These are phyloP conservation scores for Scedosporium aurantiacum DNA, from an alignment of 2,329 filamentous ascomycete genomes.

Conservation along the genomic window DNA sequence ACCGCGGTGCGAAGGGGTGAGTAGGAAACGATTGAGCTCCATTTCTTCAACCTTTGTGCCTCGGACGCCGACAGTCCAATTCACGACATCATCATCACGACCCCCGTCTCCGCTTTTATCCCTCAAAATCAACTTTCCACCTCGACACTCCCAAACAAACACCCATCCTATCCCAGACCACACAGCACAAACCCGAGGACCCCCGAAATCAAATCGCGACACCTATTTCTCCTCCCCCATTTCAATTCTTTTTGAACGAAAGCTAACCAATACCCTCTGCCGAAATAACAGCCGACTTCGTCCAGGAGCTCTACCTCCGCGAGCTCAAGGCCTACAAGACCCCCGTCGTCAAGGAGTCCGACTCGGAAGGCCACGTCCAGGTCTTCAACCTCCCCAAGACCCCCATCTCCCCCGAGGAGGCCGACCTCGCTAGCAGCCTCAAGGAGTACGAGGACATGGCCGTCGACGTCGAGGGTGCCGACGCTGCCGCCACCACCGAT, in stretches of 20 bases:
- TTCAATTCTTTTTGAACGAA: slow-evolving; percentile 6
- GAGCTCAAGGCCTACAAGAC: slow-evolving; percentile 95
- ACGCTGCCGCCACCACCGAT: slow-evolving; percentile 47
- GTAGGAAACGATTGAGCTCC: slow-evolving; percentile 15
- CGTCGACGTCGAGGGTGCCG: slow-evolving; percentile 88
- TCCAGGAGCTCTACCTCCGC: slow-evolving; percentile 94
- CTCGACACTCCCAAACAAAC: neutral
- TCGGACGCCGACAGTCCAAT: neutral
- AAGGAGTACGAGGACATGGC: slow-evolving; percentile 90
- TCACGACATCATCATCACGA: neutral
- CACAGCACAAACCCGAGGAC: neutral
- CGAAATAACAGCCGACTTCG: slow-evolving; percentile 70
- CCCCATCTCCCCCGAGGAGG: slow-evolving; percentile 83
- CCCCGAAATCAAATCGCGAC: neutral
- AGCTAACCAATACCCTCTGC: neutral
- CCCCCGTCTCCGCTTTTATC: neutral
- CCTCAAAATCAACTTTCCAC: neutral
- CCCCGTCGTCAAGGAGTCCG: slow-evolving; percentile 68
- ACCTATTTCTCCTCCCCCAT: neutral
- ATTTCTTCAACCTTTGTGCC: neutral
- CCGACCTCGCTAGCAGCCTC: slow-evolving; percentile 81
- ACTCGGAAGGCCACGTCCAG: slow-evolving; percentile 83
- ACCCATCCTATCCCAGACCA: neutral
- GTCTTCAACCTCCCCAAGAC: slow-evolving; percentile 72
- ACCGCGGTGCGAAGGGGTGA: slow-evolving; percentile 52